Conservation (phyloP, 2,329 filamentous ascomycete genomes). For the Polychaeton citri region DNA sequence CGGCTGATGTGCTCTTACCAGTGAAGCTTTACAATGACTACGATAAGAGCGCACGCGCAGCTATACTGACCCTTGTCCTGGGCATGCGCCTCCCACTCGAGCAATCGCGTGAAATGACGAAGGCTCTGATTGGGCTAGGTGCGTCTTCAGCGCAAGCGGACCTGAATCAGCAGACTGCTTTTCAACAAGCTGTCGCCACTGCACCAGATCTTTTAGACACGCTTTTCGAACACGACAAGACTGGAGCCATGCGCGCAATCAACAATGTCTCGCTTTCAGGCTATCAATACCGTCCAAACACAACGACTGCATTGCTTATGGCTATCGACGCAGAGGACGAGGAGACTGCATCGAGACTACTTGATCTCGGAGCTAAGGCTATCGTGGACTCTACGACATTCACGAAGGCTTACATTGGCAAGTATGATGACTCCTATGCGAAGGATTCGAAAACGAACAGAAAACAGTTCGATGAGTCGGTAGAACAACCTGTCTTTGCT, state of each 20-base stretch:
- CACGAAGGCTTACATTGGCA: constrained; percentile 42
- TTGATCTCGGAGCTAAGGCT: constrained; percentile 49
- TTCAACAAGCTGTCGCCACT: constrained; percentile 50
- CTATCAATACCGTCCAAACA: constrained; percentile 19
- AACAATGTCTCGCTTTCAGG: constrained; percentile 46
- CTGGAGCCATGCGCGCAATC: constrained; percentile 49
- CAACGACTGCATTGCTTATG: constrained; percentile 41
- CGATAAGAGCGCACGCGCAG: constrained; percentile 38
- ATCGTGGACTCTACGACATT: constrained; percentile 51
- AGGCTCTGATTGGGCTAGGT: constrained; percentile 53
- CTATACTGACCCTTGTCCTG: constrained; percentile 58
- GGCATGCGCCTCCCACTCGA: constrained; percentile 50
- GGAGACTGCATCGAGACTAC: constrained; percentile 44
- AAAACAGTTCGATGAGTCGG: constrained; percentile 30
- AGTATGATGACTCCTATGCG: constrained; percentile 20
- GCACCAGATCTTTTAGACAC: constrained; percentile 34
- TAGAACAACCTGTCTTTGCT: constrained; percentile 53
- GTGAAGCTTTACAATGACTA: constrained; percentile 48
- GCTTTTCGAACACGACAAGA: constrained; percentile 41
- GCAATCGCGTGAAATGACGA: constrained; percentile 51
- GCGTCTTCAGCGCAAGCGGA: constrained; percentile 65
- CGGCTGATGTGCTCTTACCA: constrained; percentile 62
- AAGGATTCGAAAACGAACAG: constrained; percentile 35
- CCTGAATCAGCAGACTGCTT: constrained; percentile 46
- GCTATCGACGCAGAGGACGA: constrained; percentile 44